Conservation (phyloP, 192 early-diverging fungal species). For the Ambispora gerdemannii region DNA sequence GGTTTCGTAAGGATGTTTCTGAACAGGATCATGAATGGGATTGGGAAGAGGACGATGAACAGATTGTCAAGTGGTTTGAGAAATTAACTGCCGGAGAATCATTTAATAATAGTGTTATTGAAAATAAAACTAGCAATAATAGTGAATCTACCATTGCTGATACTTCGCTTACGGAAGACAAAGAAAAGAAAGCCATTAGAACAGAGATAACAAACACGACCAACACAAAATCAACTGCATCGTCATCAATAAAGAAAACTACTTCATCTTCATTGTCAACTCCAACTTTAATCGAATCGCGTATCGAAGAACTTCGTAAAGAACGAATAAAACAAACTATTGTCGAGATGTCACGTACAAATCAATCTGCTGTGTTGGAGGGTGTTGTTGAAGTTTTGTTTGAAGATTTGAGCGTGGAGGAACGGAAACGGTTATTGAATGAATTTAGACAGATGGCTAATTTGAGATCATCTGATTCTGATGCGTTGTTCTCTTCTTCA, state of each 20-base stretch:
- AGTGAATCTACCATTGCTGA: no score
- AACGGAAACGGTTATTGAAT: conserved; percentile 27
- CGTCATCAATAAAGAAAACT: neutral
- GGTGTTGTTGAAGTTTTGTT: conserved; percentile 34
- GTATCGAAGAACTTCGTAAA: conserved; percentile 19
- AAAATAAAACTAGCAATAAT: no score
- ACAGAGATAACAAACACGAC: no score
- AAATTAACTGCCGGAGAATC: conserved; percentile 35
- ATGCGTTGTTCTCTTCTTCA: no score
- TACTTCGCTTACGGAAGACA: no score
- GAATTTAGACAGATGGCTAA: no score
- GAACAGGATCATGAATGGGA: conserved; percentile 38
- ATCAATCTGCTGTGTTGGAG: conserved; percentile 41
- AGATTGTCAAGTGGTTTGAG: conserved; percentile 63
- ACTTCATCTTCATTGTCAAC: neutral
- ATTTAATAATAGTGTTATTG: no score
- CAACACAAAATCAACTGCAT: no score
- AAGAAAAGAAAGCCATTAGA: no score
- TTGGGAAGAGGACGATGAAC: conserved; percentile 58
- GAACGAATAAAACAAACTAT: conserved; percentile 35
- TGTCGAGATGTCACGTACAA: conserved; percentile 22
- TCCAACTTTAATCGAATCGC: conserved; percentile 8
- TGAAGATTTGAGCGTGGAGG: conserved; percentile 32
- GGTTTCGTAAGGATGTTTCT: conserved; percentile 67
- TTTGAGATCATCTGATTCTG: no score